Evolutionary conservation across 1,284 basidiomycete species (phyloP).

Genomic region (Pterulicium gracile): DNA sequence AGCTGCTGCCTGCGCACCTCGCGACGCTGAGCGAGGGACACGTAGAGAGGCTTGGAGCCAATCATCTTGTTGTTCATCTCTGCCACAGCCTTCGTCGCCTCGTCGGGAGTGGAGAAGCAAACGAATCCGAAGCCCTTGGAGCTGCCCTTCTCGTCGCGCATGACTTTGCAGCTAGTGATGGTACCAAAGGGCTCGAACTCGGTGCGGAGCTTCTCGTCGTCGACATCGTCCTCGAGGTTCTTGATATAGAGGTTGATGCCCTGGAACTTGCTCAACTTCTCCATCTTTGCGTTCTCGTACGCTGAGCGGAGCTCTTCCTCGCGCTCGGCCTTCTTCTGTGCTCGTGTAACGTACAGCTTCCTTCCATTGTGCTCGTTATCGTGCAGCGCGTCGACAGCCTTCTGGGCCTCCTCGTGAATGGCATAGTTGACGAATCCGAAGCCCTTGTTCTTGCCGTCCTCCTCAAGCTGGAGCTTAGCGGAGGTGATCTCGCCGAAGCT

Average conservation of each 20-base stretch:
- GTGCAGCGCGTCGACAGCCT: constrained; percentile 86
- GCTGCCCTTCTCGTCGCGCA: constrained; percentile 90
- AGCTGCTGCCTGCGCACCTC: constrained; percentile 98
- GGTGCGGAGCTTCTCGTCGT: constrained; percentile 88
- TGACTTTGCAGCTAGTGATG: constrained; percentile 98
- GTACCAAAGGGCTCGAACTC: constrained; percentile 97
- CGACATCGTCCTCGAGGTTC: constrained; percentile 90
- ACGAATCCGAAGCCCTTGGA: constrained; percentile 99
- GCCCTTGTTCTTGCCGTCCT: constrained; percentile 87
- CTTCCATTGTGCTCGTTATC: constrained; percentile 82
- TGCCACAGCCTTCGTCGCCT: constrained; percentile 98
- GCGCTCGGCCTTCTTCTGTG: constrained; percentile 98
- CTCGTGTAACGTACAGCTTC: constrained; percentile 93
- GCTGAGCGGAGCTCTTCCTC: constrained; percentile 93
- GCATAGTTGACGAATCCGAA: constrained; percentile 99
- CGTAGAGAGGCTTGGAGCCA: constrained; percentile 96
- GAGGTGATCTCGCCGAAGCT: constrained; percentile 86
- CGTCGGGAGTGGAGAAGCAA: constrained; percentile 97
- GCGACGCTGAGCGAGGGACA: constrained; percentile 96
- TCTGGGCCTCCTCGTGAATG: constrained; percentile 84
- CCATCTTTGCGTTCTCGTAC: constrained; percentile 94
- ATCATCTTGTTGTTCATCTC: constrained; percentile 99
- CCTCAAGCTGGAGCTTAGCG: constrained; percentile 72
- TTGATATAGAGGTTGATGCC: constrained; percentile 99
- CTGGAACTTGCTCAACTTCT: constrained; percentile 97